These are phyloP conservation scores for Ceratopteris richardii DNA, from an alignment of 75 land plant species.

Conservation along the genomic window DNA sequence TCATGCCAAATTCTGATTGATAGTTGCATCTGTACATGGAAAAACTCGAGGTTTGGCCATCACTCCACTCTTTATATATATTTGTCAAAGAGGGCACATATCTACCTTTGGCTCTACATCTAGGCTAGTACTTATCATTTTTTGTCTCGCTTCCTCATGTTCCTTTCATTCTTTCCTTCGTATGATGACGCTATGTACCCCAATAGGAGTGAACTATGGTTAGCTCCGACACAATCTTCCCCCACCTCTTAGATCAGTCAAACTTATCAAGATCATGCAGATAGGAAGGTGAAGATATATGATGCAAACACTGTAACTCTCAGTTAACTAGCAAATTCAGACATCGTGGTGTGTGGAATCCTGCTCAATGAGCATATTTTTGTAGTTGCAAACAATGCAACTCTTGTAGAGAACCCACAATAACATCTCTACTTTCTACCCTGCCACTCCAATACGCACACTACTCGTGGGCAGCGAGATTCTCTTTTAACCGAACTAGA, in stretches of 20 bases:
- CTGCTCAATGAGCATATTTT: conserved; percentile 52
- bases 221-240: conserved; percentile 67
- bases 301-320: conserved; percentile 58
- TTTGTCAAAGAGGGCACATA: too few species aligned
- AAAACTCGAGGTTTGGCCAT: too few species aligned
- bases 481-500: conserved; percentile 29
- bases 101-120: too few species aligned
- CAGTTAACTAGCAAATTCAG: conserved; percentile 32
- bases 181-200: conserved; percentile 11
- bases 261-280: conserved; percentile 38
- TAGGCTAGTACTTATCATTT: too few species aligned
- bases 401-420: too few species aligned
- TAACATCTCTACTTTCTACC: conserved; percentile 40
- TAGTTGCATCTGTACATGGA: too few species aligned
- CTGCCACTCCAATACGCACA: conserved; percentile 40
- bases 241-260: conserved; percentile 33
- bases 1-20: too few species aligned
- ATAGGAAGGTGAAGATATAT: conserved; percentile 65
- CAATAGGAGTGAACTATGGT: conserved; percentile 69
- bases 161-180: too few species aligned
- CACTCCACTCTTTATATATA: too few species aligned
- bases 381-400: background rate
- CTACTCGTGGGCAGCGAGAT: conserved; percentile 83
- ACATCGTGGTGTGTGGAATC: conserved; percentile 55
- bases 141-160: too few species aligned